Conservation (phyloP, 2,329 filamentous ascomycete species). For the Botryotinia convoluta region DNA sequence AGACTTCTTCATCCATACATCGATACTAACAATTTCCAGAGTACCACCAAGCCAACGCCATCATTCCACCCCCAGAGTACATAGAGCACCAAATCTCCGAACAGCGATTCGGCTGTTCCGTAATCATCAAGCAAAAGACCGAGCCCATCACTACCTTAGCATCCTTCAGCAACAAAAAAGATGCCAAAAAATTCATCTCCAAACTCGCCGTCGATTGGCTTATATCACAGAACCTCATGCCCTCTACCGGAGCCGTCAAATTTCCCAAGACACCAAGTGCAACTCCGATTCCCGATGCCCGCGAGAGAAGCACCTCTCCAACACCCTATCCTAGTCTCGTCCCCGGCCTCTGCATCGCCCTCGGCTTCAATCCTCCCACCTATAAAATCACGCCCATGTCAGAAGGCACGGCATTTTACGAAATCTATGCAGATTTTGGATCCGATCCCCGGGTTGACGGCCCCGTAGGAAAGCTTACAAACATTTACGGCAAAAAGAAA, state of each 20-base stretch:
- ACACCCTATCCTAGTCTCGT: slow-evolving; percentile 24
- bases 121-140: not conserved
- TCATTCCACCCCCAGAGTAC: slow-evolving; percentile 6
- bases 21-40: slow-evolving; percentile 26
- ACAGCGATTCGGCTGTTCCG: slow-evolving; percentile 5
- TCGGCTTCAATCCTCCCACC: slow-evolving; percentile 31
- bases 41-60: slow-evolving; percentile 29
- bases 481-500: slow-evolving; percentile 48
- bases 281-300: not conserved
- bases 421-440: slow-evolving; percentile 34
- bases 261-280: slow-evolving; percentile 29
- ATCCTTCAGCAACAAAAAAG: slow-evolving; percentile 31
- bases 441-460: slow-evolving; percentile 35
- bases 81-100: not conserved
- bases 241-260: slow-evolving; percentile 29
- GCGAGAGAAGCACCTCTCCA: not conserved
- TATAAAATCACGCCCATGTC: slow-evolving; percentile 27
- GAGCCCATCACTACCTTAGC: not conserved
- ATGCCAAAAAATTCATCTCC: slow-evolving; percentile 36
- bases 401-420: slow-evolving; percentile 26
- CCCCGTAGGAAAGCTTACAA: slow-evolving; percentile 43
- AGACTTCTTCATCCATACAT: not conserved
- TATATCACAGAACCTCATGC: slow-evolving; percentile 34
- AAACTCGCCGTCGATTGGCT: slow-evolving; percentile 38
- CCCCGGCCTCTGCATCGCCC: slow-evolving; percentile 28